phyloP scores from a whole-genome alignment of 345 rosid genomes.

The Syzygium aromaticum region DNA sequence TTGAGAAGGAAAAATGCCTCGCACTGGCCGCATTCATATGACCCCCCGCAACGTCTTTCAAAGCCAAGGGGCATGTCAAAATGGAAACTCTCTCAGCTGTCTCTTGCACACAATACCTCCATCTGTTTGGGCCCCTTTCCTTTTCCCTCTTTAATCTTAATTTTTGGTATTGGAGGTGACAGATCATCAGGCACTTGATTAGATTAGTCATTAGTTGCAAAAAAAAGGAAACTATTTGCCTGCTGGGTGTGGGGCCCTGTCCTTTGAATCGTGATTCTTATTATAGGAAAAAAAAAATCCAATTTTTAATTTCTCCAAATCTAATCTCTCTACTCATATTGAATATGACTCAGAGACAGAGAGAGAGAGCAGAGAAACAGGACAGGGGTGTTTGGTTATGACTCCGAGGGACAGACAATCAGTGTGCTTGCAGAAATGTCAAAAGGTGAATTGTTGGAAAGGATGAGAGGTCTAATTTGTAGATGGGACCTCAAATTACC shows the following conservation, averaged over 20 bases:
- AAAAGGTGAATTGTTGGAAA: slow-evolving; percentile 17
- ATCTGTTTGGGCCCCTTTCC: not conserved
- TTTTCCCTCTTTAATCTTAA: not conserved
- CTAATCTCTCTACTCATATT: not conserved
- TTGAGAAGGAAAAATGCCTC: slow-evolving; percentile 12
- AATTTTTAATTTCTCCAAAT: not conserved
- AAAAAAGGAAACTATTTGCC: not conserved
- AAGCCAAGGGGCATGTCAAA: slow-evolving; percentile 19
- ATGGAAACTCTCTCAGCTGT: slow-evolving; percentile 24
- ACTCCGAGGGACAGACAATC: slow-evolving; percentile 1
- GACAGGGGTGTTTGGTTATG: not conserved
- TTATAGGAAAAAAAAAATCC: not conserved
- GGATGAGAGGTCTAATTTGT: slow-evolving; percentile 9
- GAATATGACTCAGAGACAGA: not conserved
- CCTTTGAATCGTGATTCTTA: not conserved
- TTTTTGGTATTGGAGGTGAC: slow-evolving; percentile 17
- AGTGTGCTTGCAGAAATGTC: slow-evolving; percentile 11
- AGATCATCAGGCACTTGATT: slow-evolving; percentile 21
- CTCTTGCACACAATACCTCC: slow-evolving; percentile 10
- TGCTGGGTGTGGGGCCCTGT: not conserved
- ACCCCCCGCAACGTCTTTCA: slow-evolving; percentile 7
- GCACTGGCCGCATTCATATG: not conserved
- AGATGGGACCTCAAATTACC: slow-evolving; percentile 5
- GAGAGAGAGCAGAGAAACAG: not conserved
- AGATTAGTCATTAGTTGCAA: not conserved